phyloP scores from a whole-genome alignment of 176 grass and related monocot genomes.

The sorghum (Sorghum bicolor) region DNA sequence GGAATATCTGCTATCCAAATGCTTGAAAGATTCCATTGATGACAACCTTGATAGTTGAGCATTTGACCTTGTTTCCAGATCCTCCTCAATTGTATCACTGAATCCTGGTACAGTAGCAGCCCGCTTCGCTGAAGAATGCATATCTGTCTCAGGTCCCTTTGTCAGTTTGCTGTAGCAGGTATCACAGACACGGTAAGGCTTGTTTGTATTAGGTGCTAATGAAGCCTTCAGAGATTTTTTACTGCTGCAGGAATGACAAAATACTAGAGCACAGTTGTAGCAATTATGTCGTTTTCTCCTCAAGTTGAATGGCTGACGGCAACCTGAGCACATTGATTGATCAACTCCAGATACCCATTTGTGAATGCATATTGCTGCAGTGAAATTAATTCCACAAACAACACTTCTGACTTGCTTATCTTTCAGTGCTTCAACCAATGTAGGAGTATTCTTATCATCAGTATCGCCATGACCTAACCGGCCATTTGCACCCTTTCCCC shows the following conservation, averaged over 20 bases:
- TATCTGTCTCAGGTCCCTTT: constrained; percentile 60
- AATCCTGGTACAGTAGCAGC: constrained; percentile 50
- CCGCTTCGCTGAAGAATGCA: constrained; percentile 56
- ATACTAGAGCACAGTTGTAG: constrained; percentile 95
- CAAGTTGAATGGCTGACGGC: constrained; percentile 89
- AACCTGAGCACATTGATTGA: constrained; percentile 98
- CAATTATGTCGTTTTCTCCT: constrained; percentile 99
- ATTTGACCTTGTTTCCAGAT: constrained; percentile 65
- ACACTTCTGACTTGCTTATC: constrained; percentile 98
- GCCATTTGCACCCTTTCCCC: constrained; percentile 98
- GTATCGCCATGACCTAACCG: constrained; percentile 91
- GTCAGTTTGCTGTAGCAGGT: constrained; percentile 80
- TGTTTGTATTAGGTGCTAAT: constrained; percentile 90
- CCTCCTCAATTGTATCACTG: constrained; percentile 64
- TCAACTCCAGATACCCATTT: constrained; percentile 98
- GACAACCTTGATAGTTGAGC: constrained; percentile 79
- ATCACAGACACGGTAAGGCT: constrained; percentile 93
- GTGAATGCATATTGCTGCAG: constrained; percentile 98
- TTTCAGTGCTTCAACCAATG: constrained; percentile 92
- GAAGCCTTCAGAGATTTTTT: constrained; percentile 92
- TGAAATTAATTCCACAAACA: constrained; percentile 94
- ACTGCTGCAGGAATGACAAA: constrained; percentile 93
- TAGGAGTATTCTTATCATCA: constrained; percentile 79
- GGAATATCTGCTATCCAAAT: constrained; percentile 64
- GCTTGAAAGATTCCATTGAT: constrained; percentile 81